A percentile compares a stretch with the other conserved stretches of the same genome.
Conservation (phyloP, 352 stramenopile species). For the Phytophthora ohioensis region DNA sequence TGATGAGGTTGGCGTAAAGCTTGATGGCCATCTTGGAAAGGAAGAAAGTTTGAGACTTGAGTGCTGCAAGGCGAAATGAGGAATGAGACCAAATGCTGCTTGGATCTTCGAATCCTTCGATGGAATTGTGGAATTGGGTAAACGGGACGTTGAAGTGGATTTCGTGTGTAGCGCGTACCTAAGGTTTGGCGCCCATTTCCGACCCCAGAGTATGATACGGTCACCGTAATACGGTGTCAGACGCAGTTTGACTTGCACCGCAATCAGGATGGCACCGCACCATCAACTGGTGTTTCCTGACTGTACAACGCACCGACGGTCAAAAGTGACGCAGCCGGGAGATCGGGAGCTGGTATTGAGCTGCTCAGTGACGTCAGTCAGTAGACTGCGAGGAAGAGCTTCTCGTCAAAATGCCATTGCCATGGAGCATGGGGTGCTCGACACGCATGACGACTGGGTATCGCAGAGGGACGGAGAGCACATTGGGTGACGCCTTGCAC, state of each 20-base stretch:
- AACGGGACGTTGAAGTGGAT: constrained; percentile 12
- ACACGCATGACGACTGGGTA: background rate
- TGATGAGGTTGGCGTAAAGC: constrained; percentile 58
- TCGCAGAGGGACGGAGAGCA: constrained; percentile 13
- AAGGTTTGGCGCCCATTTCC: constrained; percentile 10
- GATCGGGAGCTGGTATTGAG: background rate
- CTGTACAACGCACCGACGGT: background rate
- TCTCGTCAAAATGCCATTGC: constrained; percentile 14
- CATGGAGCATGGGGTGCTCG: constrained; percentile 1
- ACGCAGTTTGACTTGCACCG: background rate
- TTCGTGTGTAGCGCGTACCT: background rate
- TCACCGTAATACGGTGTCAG: too few species aligned
- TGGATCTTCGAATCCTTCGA: constrained; percentile 7
- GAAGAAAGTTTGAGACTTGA: constrained; percentile 7
- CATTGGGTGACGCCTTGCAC: constrained; percentile 5
- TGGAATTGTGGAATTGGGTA: background rate
- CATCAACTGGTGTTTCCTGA: constrained; percentile 4
- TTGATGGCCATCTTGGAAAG: constrained; percentile 41
- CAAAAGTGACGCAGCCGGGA: constrained; percentile 7
- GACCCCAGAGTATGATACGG: background rate
- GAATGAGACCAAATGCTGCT: constrained; percentile 17
- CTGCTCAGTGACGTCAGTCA: constrained; percentile 10
- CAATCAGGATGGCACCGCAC: constrained; percentile 1
- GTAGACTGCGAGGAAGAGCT: background rate
- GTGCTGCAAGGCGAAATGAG: constrained; percentile 18